A percentile compares a stretch with the other conserved stretches of the same genome.
These are phyloP conservation scores for Butyriboletus regius DNA, from an alignment of 1,284 basidiomycete species.

Conservation along the genomic window DNA sequence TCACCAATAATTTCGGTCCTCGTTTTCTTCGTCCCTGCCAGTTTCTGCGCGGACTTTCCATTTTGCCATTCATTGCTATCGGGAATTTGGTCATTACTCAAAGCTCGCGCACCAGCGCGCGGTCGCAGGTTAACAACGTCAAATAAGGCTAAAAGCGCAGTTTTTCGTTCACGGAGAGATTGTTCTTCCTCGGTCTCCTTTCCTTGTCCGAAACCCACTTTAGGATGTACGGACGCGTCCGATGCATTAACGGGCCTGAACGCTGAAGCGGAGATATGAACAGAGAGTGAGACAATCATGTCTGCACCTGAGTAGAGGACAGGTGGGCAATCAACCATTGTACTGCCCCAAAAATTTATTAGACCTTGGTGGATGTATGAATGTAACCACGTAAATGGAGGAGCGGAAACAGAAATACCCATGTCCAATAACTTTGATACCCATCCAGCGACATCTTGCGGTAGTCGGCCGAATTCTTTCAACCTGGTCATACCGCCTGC, in stretches of 20 bases:
- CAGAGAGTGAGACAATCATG: constrained; percentile 61
- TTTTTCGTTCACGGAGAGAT: constrained; percentile 67
- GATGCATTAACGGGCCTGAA: constrained; percentile 46
- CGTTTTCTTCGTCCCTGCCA: constrained; percentile 28
- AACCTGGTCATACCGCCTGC: constrained; percentile 6
- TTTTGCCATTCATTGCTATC: constrained; percentile 25
- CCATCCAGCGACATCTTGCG: constrained; percentile 63
- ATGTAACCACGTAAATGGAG: background rate
- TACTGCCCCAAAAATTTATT: constrained; percentile 53
- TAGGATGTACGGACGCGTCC: constrained; percentile 31
- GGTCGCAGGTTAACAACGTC: constrained; percentile 59
- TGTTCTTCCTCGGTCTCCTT: constrained; percentile 71
- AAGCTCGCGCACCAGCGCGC: constrained; percentile 36
- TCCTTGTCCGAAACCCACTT: constrained; percentile 56
- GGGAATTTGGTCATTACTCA: constrained; percentile 6
- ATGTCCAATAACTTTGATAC: constrained; percentile 66
- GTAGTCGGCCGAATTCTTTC: constrained; percentile 65
- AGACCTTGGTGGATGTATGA: constrained; percentile 39
- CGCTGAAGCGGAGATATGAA: constrained; percentile 59
- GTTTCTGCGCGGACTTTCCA: constrained; percentile 30
- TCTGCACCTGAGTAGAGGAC: constrained; percentile 60
- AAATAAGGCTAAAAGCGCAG: constrained; percentile 58
- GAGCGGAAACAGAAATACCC: constrained; percentile 34
- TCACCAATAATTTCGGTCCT: constrained; percentile 57
- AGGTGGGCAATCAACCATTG: constrained; percentile 64